Evolutionary conservation across 306 rosid species (phyloP).

Genomic region (Cajanus cajan): DNA sequence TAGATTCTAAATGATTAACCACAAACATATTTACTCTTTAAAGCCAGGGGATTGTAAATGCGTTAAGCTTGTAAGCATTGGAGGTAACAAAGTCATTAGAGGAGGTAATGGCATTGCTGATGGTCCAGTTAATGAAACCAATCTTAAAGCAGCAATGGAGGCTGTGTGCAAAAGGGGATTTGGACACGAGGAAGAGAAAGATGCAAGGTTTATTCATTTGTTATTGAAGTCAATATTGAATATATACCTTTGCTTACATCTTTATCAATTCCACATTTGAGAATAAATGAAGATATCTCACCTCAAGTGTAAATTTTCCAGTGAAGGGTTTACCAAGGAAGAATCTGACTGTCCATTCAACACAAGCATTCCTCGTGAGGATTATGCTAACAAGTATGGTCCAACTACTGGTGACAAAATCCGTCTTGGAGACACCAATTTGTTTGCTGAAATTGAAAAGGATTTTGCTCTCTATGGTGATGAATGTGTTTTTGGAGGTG

Average conservation of each 20-base stretch:
- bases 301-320: slow-evolving; percentile 44
- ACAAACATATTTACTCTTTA: slow-evolving; percentile 22
- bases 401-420: slow-evolving; percentile 79
- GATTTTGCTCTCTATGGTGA: slow-evolving; percentile 74
- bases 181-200: slow-evolving; percentile 46
- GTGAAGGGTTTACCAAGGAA: slow-evolving; percentile 65
- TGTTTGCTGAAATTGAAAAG: slow-evolving; percentile 69
- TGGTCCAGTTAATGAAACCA: slow-evolving; percentile 49
- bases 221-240: background rate
- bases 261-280: background rate
- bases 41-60: slow-evolving; percentile 73
- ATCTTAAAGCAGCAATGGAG: slow-evolving; percentile 39
- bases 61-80: slow-evolving; percentile 68
- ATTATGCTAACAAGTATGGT: slow-evolving; percentile 70
- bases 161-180: slow-evolving; percentile 44
- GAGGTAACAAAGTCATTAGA: slow-evolving; percentile 68
- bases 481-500: slow-evolving; percentile 83
- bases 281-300: slow-evolving; percentile 24
- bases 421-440: slow-evolving; percentile 74
- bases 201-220: slow-evolving; percentile 51
- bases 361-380: slow-evolving; percentile 48
- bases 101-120: slow-evolving; percentile 69
- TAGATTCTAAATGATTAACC: slow-evolving; percentile 20
- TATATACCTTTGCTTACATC: background rate
- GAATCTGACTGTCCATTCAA: slow-evolving; percentile 34